Evolutionary conservation across 257 asterid genomes (phyloP), one percentile per base, ranked within the genome.

Genomic region (Solanum sejunctum): DNA sequence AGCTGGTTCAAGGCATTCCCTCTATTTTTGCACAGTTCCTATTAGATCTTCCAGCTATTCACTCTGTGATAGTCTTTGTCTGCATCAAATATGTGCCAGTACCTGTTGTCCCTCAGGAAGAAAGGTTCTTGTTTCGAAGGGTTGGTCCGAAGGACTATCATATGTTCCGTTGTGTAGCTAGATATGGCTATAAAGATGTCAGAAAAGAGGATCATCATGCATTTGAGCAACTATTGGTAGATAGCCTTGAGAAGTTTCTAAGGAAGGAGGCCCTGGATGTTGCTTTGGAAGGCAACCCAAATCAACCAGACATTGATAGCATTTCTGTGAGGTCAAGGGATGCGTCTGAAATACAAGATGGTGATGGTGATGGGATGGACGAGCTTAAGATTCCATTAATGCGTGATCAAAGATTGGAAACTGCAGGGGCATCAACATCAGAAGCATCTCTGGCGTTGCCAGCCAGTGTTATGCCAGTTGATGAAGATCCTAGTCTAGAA

Each of bases 61-160:
- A 97, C 85, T 97, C 99, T 2, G 89, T 92, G 10, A 84, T 97
- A 32, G 92, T 95, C 82, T 97, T 95, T 47, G 98, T 97, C 51
- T 95, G 99, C 93, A 95, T 97, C 88, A 97, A 97, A 82, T 94
- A 97, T 83, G 93, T 97, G 55, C 99, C 98, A 0, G 87, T 97
- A 1, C 98, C 98, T 0, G 91, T 97, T 15, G 99, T 97, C 43
- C 99, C 98, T 72, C 97, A 91, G 84, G 98, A 94, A 69, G 99
- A 97, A 85, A 63, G 99, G 85, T 97, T 97, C 79, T 58, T 97
- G 87, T 95, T 97, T 84, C 82, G 98, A 36, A 86, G 99, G 89
- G 93, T 97, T 9, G 91, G 99, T 81, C 99, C 97, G 0, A 95
- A 92, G 86, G 98, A 95, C 90, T 97, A 94, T 86, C 99, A 97